Base-by-base conservation (phyloP, 306 rosid genomes). In the Cucurbita moschata region DNA sequence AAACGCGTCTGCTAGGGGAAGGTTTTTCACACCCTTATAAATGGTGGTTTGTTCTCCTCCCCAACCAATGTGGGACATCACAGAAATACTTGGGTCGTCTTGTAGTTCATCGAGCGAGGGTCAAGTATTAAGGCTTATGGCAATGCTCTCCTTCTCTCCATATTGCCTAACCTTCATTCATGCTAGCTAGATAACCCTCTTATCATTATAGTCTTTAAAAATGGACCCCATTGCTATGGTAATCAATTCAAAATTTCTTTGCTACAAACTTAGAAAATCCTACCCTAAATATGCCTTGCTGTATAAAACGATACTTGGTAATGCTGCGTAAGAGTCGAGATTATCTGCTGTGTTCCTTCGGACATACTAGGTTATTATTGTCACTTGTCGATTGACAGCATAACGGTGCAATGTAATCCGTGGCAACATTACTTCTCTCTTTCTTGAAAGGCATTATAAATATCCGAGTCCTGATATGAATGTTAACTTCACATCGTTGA, bases 401-500 rank as follows among this genome's bases (percentile, higher is more conserved):
- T 57, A 57, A 21, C 23, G 35, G 14, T 23, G 38, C 12, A 16
- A 4, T 64, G 52, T 42, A 52, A 64, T n/a, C 46, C 18, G 52
- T 8, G 71, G 71, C 16, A 8, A 64, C 23, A 64, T 40, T 9
- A 10, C 10, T 12, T 18, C 37, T 64, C 1, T 64, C 1, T 64
- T 62, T 10, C 12, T 67, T 63, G 69, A 35, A 7, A 38, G 8
- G 23, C 13, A 38, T 37, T 3, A 6, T 35, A 15, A 23, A 38
- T n/a, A 19, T 18, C 16, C 18, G 58, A 18, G 13, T 55, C 55
- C 44, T 18, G 2, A 51, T 21, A 71, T 61, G 26, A 35, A 15
- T 61, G 78, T 75, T 46, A 75, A 78, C 62, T 40, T 81, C 54
- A 39, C n/a, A 51, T 57, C 35, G 61, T 54, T 76, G 70, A 85